A percentile compares a stretch with the other conserved stretches of the same genome.
Conservation (phyloP, 202 grass and related monocot genomes). For the Zizania palustris region DNA sequence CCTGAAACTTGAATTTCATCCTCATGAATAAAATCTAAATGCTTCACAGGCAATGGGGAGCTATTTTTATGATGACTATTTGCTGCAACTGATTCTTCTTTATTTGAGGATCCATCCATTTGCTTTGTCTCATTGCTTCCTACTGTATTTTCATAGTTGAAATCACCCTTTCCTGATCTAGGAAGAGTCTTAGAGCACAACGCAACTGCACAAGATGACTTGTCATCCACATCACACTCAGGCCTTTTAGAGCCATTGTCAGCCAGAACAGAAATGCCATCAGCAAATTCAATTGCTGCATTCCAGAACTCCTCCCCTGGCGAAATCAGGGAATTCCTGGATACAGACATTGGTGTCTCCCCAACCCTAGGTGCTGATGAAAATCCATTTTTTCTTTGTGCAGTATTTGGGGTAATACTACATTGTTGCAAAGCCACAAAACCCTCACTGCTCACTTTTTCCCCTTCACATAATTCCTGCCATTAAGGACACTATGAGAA, state of each 20-base stretch:
- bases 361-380: slow-evolving; percentile 41
- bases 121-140: slow-evolving; percentile 53
- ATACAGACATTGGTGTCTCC: slow-evolving; percentile 68
- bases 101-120: slow-evolving; percentile 47
- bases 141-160: slow-evolving; percentile 41
- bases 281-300: slow-evolving; percentile 79
- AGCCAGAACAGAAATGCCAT: slow-evolving; percentile 57
- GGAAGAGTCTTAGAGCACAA: slow-evolving; percentile 59
- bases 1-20: slow-evolving; percentile 51
- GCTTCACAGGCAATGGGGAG: slow-evolving; percentile 86
- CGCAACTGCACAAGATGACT: slow-evolving; percentile 66
- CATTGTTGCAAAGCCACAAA: slow-evolving; percentile 66
- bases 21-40: slow-evolving; percentile 83
- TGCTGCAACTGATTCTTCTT: slow-evolving; percentile 28
- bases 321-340: slow-evolving; percentile 62
- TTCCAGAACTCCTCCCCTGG: slow-evolving; percentile 96
- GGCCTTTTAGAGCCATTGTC: slow-evolving; percentile 43
- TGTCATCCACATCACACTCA: slow-evolving; percentile 56
- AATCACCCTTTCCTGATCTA: slow-evolving; percentile 50
- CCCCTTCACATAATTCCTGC: slow-evolving; percentile 49
- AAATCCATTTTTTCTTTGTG: slow-evolving; percentile 47
- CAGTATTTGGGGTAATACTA: slow-evolving; percentile 63
- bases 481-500: slow-evolving; percentile 27
- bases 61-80: slow-evolving; percentile 41
- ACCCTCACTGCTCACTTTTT: slow-evolving; percentile 14